Evolutionary conservation across 164 flowering plant species (phyloP), one percentile per base, ranked within the genome.

Genomic region (Akebia trifoliata): DNA sequence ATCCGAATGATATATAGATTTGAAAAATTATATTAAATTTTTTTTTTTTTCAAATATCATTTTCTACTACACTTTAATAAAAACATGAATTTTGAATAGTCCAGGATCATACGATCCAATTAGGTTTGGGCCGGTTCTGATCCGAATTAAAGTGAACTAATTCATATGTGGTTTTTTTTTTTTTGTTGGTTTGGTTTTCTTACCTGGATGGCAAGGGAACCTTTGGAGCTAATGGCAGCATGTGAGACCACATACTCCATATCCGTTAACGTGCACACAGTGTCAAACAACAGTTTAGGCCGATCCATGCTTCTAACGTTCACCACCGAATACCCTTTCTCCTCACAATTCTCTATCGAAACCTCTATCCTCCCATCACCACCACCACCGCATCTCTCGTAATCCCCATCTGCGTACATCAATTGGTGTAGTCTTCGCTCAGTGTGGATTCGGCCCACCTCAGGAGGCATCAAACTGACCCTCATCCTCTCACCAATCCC

Each of bases 371-470:
- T 60, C 6, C 59, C 56, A 35, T 38, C 43, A 36, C 46, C 59
- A 4, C 47, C 59, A 18, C 38, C 54, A 26, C 39, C 31, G 30
- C 57, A 46, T 14, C 62, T 34, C 68, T 87, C 87, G 45, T 73
- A 87, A 50, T 90, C 98, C 57, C 66, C 44, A 30, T 85, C 86
- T 0, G 73, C 87, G 36, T 69, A 73, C 98, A 93, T 80, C 71
- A 93, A 45, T 76, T 93, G 98, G 69, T 93, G 98, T 34, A 89
- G 81, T 71, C 98, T 74, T 71, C 97, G 72, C 65, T 93, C 97
- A 0, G 88, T 81, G 69, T 87, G 95, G 21, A 80, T 80, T 30
- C 63, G 65, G 6, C 85, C 69, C 0, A 74, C 59, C 0, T 56
- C 51, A 0, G 92, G 88, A 10, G 64, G 54, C 0, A 74, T 68